Percentiles rank a stretch among this genome's conserved stretches.
Conservation (phyloP, 495 filamentous ascomycete species). For the Penicillium lividum region DNA sequence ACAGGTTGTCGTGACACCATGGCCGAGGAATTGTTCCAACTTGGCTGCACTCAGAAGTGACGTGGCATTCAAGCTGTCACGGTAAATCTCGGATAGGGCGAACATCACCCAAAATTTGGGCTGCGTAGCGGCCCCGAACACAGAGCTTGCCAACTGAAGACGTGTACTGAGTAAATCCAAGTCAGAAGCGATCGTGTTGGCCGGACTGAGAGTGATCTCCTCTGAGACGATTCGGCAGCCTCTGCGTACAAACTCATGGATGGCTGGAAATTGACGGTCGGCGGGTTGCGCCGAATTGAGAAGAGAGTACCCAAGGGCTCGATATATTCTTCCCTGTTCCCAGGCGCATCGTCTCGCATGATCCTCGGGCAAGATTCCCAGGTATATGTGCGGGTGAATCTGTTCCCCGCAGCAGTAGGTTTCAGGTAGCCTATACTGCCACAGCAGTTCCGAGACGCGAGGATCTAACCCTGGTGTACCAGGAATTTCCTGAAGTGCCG, state of each 20-base stretch:
- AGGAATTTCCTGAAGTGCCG: not conserved
- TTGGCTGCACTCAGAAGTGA: constrained; percentile 14
- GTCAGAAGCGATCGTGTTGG: constrained; percentile 18
- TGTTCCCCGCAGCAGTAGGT: constrained; percentile 10
- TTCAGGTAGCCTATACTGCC: constrained; percentile 29
- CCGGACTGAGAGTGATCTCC: constrained; percentile 24
- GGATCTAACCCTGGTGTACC: constrained; percentile 23
- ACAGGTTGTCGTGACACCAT: constrained; percentile 26
- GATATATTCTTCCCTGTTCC: constrained; percentile 53
- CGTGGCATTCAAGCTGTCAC: constrained; percentile 4
- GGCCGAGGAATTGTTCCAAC: constrained; percentile 27
- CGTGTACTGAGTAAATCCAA: constrained; percentile 16
- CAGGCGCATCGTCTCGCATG: constrained; percentile 62
- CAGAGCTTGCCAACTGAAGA: constrained; percentile 20
- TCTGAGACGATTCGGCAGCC: constrained; percentile 40
- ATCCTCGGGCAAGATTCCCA: constrained; percentile 60
- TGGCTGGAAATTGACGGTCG: constrained; percentile 13
- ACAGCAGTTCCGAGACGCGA: constrained; percentile 39
- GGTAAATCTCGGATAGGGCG: constrained; percentile 36
- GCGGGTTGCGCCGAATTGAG: constrained; percentile 43
- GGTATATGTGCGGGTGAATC: constrained; percentile 50
- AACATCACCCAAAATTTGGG: constrained; percentile 39
- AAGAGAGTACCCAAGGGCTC: constrained; percentile 60
- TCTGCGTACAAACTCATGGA: constrained; percentile 53
- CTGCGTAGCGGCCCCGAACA: constrained; percentile 11